phyloP scores from a whole-genome alignment of 345 rosid species.

The Pelargonium nanum region DNA sequence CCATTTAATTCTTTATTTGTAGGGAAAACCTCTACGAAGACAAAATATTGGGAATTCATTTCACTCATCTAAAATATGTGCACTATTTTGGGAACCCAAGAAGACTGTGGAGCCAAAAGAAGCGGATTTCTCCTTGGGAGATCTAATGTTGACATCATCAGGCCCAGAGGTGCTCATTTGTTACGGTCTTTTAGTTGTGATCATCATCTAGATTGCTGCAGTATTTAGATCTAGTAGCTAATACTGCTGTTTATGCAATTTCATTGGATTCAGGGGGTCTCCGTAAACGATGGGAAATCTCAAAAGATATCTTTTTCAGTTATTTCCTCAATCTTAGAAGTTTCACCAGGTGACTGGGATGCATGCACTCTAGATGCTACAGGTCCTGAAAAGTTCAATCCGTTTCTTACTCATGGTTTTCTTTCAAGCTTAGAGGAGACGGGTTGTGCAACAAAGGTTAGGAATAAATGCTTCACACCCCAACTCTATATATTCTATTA shows the following conservation, averaged over 20 bases:
- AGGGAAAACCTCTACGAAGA: constrained; percentile 34
- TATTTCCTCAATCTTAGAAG: constrained; percentile 63
- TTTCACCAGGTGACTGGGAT: constrained; percentile 62
- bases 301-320: constrained; percentile 44
- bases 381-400: constrained; percentile 52
- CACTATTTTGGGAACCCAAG: constrained; percentile 71
- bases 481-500: too few relatives aligned
- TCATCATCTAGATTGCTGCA: neutral
- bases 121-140: constrained; percentile 36
- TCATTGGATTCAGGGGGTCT: constrained; percentile 30
- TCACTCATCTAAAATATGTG: constrained; percentile 27
- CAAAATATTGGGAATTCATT: constrained; percentile 15
- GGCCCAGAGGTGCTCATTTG: constrained; percentile 44
- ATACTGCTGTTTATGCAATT: constrained; percentile 3
- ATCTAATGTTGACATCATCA: constrained; percentile 39
- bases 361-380: constrained; percentile 72
- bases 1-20: constrained; percentile 6
- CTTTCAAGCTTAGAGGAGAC: constrained; percentile 87
- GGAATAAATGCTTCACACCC: constrained; percentile 4
- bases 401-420: constrained; percentile 68
- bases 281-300: constrained; percentile 13
- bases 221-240: neutral
- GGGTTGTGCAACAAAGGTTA: constrained; percentile 55
- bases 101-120: constrained; percentile 38
- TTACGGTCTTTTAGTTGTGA: constrained; percentile 2